Conservation (phyloP, 495 filamentous ascomycete genomes). For the Penicillium mononematosum region DNA sequence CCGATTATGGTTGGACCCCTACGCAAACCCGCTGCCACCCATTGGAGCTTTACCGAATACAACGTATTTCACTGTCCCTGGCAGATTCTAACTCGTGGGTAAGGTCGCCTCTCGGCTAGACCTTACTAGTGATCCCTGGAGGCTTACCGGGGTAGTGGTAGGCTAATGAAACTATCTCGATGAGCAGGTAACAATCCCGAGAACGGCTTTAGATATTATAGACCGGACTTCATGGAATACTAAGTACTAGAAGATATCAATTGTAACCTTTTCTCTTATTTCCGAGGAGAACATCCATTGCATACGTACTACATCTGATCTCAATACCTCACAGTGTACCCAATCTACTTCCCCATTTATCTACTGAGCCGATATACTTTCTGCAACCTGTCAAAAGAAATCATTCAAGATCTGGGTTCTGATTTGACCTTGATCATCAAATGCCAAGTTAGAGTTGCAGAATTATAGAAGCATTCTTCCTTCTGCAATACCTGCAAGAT, state of each 20-base stretch:
- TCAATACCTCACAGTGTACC: background rate
- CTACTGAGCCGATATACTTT: background rate
- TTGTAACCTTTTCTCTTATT: conserved; percentile 13
- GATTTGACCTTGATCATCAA: background rate
- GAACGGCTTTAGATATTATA: background rate
- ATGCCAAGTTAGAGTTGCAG: background rate
- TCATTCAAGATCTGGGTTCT: background rate
- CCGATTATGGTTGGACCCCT: conserved; percentile 32
- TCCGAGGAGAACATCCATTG: background rate
- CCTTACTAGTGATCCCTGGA: conserved; percentile 19
- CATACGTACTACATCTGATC: background rate
- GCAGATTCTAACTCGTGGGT: conserved; percentile 40
- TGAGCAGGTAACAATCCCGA: background rate
- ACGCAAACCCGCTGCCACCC: conserved; percentile 19
- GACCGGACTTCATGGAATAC: background rate
- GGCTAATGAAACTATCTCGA: background rate
- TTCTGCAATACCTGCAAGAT: conserved; percentile 5
- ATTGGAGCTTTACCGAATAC: conserved; percentile 29
- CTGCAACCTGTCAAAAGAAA: conserved; percentile 6
- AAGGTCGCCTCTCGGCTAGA: conserved; percentile 10
- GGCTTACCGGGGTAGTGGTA: conserved; percentile 15
- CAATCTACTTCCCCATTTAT: background rate
- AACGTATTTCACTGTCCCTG: conserved; percentile 33
- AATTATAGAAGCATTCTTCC: background rate
- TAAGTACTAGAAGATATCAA: conserved; percentile 9